Evolutionary conservation across 1,139 yeast species (phyloP), one percentile per base, ranked within the genome.

Genomic region (Torulaspora globosa): DNA sequence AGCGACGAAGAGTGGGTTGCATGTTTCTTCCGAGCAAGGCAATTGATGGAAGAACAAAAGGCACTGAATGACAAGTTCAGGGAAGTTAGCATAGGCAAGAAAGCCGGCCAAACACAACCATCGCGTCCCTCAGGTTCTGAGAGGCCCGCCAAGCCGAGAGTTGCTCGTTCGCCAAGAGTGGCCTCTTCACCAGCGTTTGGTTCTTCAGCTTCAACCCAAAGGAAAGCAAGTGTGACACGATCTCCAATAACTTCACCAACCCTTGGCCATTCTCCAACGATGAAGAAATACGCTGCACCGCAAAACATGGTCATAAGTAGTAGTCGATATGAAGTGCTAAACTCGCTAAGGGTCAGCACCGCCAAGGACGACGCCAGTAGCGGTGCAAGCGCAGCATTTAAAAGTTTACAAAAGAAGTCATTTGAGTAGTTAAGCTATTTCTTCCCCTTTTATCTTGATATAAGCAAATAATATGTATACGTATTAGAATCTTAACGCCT

Each of bases 21-120:
- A 19, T 69, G 79, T 15, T 65, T 77, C 42, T 63, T 77, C 50
- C 70, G 69, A 47, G 76, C 79, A 1, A 73, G 76, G 46, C 71
- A 73, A 42, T 44, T 75, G 23, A 48, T 72, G 39, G 65, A 60
- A 40, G 59, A 59, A 16, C 43, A 51, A 54, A 50, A 48, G 40
- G 38, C 49, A 8, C 34, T 43, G 21, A 43, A 46, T 30, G 42
- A 39, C 14, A 51, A 46, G 24, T 19, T 51, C 32, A 47, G 39
- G 18, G 47, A 38, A 24, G 43, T 44, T 18, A 38, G 23, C 21
- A 27, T 48, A 16, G 29, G 14, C 8, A 37, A 44, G 12, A 34
- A 33, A 36, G n/a, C 16, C 15, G 37, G 15, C 30, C 14, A 27
- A 28, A 14, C 26, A 5, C 36, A 31, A 19, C 38, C 36, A 26